Evolutionary conservation across 768 basidiomycete genomes (phyloP), one percentile per base, ranked within the genome.

Genomic region (Kondoa malvinella): DNA sequence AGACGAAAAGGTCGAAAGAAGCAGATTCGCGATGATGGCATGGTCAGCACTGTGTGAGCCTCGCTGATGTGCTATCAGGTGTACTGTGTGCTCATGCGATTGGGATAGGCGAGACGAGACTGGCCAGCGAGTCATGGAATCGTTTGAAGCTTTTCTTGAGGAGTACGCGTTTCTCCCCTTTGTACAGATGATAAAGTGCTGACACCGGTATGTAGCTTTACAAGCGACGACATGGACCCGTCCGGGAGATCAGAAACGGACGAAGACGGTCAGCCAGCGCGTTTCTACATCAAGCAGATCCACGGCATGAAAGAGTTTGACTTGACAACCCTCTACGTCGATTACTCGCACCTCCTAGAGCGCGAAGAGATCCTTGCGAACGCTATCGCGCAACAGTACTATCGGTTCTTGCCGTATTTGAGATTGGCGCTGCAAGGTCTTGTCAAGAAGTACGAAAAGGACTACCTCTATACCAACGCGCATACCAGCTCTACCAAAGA

Each of bases 231-330:
- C 16, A 1, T 16, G 2, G 34, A 29, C 25, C 57, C 1, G 40
- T 60, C 25, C 17, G 8, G 16, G 0, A 31, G 16, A 29, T 14
- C 70, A 96, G 95, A 29, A 17, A 57, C 25, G 17, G 59, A 30
- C 25, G 76, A 81, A 1, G 83, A 83, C 3, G 82, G 83, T 25
- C 77, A 79, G 2, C 56, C 65, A 1, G 33, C 25, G 56, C 85
- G 72, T 64, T 81, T 88, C 68, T 96, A 97, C 76, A 80, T 96
- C 74, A 87, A 92, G 68, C 94, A 96, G 78, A 88, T 99, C 74
- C 87, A 88, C 76, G 87, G 85, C 56, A 91, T 99, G 90, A 86
- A 88, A 70, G 89, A 92, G 76, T 92, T 88, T 76, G 87, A 92
- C 75, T 81, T 95, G 65, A 89, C 90, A 8, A 97, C 94, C 0